phyloP scores from a whole-genome alignment of 257 asterid genomes.

The Jacaranda copaia region DNA sequence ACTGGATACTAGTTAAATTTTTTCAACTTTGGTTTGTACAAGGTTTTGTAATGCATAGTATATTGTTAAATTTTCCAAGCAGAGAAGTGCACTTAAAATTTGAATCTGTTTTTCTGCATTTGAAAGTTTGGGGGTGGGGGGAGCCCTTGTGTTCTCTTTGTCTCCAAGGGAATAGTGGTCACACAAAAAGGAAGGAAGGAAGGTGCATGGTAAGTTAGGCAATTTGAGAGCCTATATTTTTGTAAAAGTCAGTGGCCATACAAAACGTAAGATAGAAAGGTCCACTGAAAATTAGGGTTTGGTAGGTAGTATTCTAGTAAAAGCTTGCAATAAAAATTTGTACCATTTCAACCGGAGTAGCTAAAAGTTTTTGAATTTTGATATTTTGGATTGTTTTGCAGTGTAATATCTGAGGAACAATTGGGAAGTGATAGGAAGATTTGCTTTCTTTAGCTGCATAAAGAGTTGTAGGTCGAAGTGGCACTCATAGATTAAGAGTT shows the following conservation, averaged over 20 bases:
- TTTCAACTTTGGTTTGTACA: background rate
- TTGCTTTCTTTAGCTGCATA: background rate
- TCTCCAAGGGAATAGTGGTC: background rate
- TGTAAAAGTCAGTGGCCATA: background rate
- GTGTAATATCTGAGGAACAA: background rate
- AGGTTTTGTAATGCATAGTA: background rate
- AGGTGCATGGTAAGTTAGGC: background rate
- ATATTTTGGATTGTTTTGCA: background rate
- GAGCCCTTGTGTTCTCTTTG: background rate
- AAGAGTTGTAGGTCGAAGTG: background rate
- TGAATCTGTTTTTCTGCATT: background rate
- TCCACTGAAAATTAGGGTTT: background rate
- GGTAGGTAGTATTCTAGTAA: background rate
- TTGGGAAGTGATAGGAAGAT: background rate
- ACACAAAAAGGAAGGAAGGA: background rate
- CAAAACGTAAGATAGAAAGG: background rate
- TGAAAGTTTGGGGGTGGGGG: background rate
- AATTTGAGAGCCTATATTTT: background rate
- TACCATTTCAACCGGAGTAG: background rate
- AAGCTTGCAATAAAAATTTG: constrained; percentile 1
- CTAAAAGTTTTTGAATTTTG: background rate
- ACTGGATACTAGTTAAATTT: background rate
- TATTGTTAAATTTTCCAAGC: background rate
- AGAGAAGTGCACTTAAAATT: background rate
- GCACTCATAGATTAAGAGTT: background rate